Percentiles rank a stretch among this genome's conserved stretches.
phyloP scores from a whole-genome alignment of 2,329 filamentous ascomycete genomes.

The Colletotrichum cereale region DNA sequence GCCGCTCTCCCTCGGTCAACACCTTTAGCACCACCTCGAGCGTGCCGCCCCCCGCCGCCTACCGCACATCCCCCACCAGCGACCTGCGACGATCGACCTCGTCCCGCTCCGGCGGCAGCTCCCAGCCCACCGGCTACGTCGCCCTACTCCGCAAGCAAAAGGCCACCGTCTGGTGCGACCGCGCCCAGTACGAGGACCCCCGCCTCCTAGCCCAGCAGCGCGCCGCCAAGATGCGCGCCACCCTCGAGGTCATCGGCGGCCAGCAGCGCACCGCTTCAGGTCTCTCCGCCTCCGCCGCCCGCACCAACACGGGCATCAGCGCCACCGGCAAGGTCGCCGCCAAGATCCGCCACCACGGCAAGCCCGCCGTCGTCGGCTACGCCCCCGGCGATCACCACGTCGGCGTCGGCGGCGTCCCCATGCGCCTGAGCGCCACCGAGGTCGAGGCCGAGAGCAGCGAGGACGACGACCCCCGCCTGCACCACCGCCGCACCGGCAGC shows the following conservation, averaged over 20 bases:
- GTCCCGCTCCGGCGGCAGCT: slow-evolving; percentile 73
- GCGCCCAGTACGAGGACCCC: slow-evolving; percentile 91
- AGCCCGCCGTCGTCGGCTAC: slow-evolving; percentile 83
- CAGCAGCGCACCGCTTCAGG: slow-evolving; percentile 60
- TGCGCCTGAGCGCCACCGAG: slow-evolving; percentile 94
- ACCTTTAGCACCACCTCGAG: slow-evolving; percentile 79
- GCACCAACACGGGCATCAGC: slow-evolving; percentile 73
- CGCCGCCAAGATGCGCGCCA: slow-evolving; percentile 87
- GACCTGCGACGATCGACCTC: slow-evolving; percentile 84
- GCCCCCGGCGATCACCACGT: slow-evolving; percentile 81
- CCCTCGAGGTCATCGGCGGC: slow-evolving; percentile 82
- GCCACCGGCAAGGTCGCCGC: slow-evolving; percentile 76
- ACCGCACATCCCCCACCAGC: slow-evolving; percentile 66
- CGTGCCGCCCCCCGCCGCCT: slow-evolving; percentile 69
- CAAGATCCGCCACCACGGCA: slow-evolving; percentile 91
- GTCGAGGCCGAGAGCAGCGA: slow-evolving; percentile 90
- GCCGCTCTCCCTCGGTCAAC: slow-evolving; percentile 75
- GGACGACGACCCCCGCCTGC: slow-evolving; percentile 72
- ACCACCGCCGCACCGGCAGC: slow-evolving; percentile 80
- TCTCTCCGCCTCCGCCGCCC: slow-evolving; percentile 55
- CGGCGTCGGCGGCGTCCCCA: slow-evolving; percentile 83
- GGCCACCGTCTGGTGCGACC: slow-evolving; percentile 98
- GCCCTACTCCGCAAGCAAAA: slow-evolving; percentile 97
- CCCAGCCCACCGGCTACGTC: slow-evolving; percentile 83
- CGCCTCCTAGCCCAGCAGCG: slow-evolving; percentile 84